Evolutionary conservation across 306 rosid genomes (phyloP), one percentile per base, ranked within the genome.

Genomic region (Lathyrus sativus): DNA sequence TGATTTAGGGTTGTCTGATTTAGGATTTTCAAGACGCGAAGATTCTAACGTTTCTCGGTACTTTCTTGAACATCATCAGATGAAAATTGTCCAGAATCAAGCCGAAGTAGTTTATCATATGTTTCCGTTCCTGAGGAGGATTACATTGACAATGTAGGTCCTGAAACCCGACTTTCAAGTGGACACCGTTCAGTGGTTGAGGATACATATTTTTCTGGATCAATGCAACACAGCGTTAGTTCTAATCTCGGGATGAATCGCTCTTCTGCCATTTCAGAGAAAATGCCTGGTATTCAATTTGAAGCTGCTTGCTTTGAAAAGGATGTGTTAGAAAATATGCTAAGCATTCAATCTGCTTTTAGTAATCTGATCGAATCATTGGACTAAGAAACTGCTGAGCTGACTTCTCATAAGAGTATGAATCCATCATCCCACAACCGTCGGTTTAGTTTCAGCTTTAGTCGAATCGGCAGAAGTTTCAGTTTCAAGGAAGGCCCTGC

Each of bases 381-480:
- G 14, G 85, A 77, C 74, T 83, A 84, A 74, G 88, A 88, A 78
- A 74, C 83, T n/a, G 48, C 80, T 19, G 92, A 83, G 65, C 74
- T n/a, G n/a, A n/a, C n/a, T n/a, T n/a, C n/a, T n/a, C n/a, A n/a
- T n/a, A n/a, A n/a, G n/a, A n/a, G n/a, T n/a, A n/a, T n/a, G n/a
- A n/a, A n/a, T n/a, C n/a, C n/a, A n/a, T n/a, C n/a, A n/a, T n/a
- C n/a, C n/a, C n/a, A n/a, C n/a, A n/a, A n/a, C n/a, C n/a, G n/a
- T n/a, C n/a, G n/a, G n/a, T n/a, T n/a, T n/a, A n/a, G n/a, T n/a
- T n/a, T n/a, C n/a, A n/a, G n/a, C n/a, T n/a, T n/a, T n/a, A n/a
- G n/a, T n/a, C n/a, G n/a, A 54, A 72, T 92, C 18, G 80, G 98
- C 33, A 88, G 98, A 88, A 92, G 98, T 77, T 80, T 89, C 80